Conservation (phyloP, 352 stramenopile genomes). For the Globisporangium polare region DNA sequence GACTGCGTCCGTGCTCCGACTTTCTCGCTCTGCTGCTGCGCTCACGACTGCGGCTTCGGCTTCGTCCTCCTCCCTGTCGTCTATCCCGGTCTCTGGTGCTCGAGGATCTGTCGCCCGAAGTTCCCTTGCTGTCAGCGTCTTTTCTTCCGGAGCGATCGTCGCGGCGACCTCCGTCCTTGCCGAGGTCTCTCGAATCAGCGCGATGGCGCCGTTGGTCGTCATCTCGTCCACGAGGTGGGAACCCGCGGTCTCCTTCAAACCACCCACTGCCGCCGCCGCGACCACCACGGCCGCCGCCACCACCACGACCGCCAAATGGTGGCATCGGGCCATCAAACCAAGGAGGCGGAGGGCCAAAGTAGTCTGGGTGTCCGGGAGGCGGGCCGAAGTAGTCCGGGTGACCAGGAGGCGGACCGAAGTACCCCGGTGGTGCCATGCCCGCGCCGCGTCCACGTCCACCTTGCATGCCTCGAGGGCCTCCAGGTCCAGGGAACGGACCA, state of each 20-base stretch:
- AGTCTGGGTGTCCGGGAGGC: slow-evolving; percentile 68
- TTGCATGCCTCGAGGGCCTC: slow-evolving; percentile 28
- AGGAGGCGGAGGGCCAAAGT: slow-evolving; percentile 60
- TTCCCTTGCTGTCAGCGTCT: slow-evolving; percentile 26
- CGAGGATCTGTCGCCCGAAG: neutral
- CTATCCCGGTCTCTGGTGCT: slow-evolving; percentile 8
- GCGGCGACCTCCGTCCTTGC: slow-evolving; percentile 24
- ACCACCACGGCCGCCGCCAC: slow-evolving; percentile 30
- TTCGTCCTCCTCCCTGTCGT: slow-evolving; percentile 26
- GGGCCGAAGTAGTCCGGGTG: slow-evolving; percentile 69
- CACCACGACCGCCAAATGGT: slow-evolving; percentile 41
- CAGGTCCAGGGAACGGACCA: slow-evolving; percentile 56
- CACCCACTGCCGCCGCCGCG: slow-evolving; percentile 41
- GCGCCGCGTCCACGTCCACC: slow-evolving; percentile 44
- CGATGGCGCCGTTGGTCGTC: slow-evolving; percentile 43
- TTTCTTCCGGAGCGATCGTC: slow-evolving; percentile 14
- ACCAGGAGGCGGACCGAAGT: slow-evolving; percentile 56
- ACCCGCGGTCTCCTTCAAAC: slow-evolving; percentile 37
- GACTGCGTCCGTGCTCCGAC: slow-evolving; percentile 30
- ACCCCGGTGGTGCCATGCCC: slow-evolving; percentile 57
- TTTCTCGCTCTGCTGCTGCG: slow-evolving; percentile 20
- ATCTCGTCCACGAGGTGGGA: slow-evolving; percentile 26
- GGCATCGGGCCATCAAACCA: slow-evolving; percentile 68
- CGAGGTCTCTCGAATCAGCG: slow-evolving; percentile 36
- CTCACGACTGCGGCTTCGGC: slow-evolving; percentile 35